Percentiles rank a stretch among this genome's conserved stretches.
Evolutionary conservation across 805 yeast species (phyloP).

Genomic region (Candida quercuum): DNA sequence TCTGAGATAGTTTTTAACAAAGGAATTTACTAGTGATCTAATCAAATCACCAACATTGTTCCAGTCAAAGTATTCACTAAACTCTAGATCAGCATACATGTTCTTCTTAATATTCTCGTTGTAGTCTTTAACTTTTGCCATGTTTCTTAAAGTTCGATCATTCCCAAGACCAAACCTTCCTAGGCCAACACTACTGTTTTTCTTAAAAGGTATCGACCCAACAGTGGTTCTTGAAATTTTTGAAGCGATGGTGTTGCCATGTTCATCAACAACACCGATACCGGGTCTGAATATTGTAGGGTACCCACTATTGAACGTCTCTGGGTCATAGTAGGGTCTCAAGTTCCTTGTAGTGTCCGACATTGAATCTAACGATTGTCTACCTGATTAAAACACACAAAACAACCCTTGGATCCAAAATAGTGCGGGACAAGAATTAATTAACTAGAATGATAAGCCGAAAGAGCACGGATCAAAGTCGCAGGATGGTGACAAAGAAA

Average conservation of each 20-base stretch:
- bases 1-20: constrained; percentile 63
- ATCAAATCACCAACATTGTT: constrained; percentile 52
- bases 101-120: constrained; percentile 22
- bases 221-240: constrained; percentile 28
- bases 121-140: constrained; percentile 18
- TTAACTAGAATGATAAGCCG: too few species aligned
- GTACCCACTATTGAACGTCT: constrained; percentile 59
- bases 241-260: constrained; percentile 35
- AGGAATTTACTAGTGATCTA: constrained; percentile 52
- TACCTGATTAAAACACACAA: too few species aligned
- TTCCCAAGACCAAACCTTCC: constrained; percentile 1
- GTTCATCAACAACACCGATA: constrained; percentile 49
- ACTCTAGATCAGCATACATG: constrained; percentile 45
- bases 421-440: too few species aligned
- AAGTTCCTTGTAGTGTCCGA: constrained; percentile 15
- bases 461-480: too few species aligned
- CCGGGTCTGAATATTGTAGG: constrained; percentile 56
- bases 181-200: constrained; percentile 7
- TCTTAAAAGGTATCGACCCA: constrained; percentile 7
- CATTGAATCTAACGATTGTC: too few species aligned
- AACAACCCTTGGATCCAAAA: too few species aligned
- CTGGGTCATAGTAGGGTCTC: constrained; percentile 72
- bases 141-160: constrained; percentile 13
- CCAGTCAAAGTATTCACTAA: constrained; percentile 59
- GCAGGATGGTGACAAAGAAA: too few species aligned